Percentiles rank a stretch among this genome's conserved stretches.
These are phyloP conservation scores for Stephania yunnanensis DNA, from an alignment of 164 flowering plant genomes.

Conservation along the genomic window DNA sequence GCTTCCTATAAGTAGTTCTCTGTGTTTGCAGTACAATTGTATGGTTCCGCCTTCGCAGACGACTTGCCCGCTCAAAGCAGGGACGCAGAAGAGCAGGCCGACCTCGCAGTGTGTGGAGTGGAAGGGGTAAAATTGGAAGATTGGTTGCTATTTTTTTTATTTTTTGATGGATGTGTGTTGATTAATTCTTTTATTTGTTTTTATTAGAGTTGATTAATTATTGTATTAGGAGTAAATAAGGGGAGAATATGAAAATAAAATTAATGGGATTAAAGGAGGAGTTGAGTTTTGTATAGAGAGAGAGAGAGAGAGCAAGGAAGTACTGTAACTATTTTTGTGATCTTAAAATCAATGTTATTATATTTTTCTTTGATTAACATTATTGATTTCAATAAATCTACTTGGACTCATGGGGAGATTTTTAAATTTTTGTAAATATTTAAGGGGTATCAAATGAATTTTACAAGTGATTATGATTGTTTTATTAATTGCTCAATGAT, in stretches of 20 bases:
- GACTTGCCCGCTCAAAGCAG: constrained; percentile 82
- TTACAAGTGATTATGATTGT: too few species aligned
- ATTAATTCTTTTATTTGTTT: not conserved
- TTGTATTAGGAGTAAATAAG: not conserved
- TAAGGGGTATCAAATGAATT: too few species aligned
- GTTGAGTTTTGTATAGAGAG: not conserved
- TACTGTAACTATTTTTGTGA: not conserved
- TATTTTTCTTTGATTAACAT: not conserved
- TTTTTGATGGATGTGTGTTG: not conserved
- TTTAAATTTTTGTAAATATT: too few species aligned
- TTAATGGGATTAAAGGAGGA: not conserved
- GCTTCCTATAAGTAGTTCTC: constrained; percentile 68
- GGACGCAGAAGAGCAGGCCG: constrained; percentile 79
- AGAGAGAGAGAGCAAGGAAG: not conserved
- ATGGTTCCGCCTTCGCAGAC: constrained; percentile 90
- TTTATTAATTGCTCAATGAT: too few species aligned
- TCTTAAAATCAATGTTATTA: not conserved
- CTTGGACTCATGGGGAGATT: too few species aligned
- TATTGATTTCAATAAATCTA: too few species aligned
- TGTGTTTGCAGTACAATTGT: constrained; percentile 92
- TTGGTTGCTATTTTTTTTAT: not conserved
- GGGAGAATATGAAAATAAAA: not conserved
- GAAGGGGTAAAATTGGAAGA: not conserved
- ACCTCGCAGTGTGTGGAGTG: constrained; percentile 44
- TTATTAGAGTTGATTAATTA: not conserved